Base-by-base conservation (phyloP, 1,139 yeast species). In the Blastobotrys proliferans region DNA sequence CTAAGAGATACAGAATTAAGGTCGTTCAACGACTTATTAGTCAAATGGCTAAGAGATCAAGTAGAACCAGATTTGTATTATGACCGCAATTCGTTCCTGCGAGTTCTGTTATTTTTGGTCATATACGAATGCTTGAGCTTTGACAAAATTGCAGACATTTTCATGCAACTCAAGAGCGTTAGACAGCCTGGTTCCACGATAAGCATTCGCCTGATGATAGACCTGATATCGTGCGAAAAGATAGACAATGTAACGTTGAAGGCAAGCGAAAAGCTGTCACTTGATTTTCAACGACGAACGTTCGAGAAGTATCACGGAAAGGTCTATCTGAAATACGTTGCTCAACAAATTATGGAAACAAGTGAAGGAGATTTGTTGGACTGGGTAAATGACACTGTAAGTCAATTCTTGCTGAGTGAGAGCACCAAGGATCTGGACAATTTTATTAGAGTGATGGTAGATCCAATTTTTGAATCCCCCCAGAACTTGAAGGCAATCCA, bases 121-220 rank as follows among this genome's bases (percentile, higher is more conserved):
- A 48, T 64, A n/a, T 64, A 68, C 43, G 70, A 66, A 18, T 59
- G 72, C 34, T 47, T 69, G 2, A 50, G 58, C 1, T 42, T 72
- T 6, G 59, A 63, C 19, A 53, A 61, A 4, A 50, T 69, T 2
- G 61, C 65, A 5, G 67, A 66, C 24, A 46, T 58, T 46, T 50
- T 69, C 52, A 41, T 56, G 52, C 57, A 55, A 38, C 46, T 51
- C 14, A 47, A 46, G 31, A 52, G 49, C 14, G 52, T 50, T 10
- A 43, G 48, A 25, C 37, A 49, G 13, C 49, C 54, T 3, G 53
- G 54, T 1, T 39, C 53, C 4, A 27, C 16, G 11, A 36, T 25
- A 2, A 19, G 26, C 21, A 50, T 50, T 4, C 41, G 44, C 29
- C 42, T 54, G 2, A 47, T 53, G 49, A 43, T 53, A 19, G 47